Base-by-base conservation (phyloP, 169 alveolate genomes). In the Plasmodium billcollinsi region DNA sequence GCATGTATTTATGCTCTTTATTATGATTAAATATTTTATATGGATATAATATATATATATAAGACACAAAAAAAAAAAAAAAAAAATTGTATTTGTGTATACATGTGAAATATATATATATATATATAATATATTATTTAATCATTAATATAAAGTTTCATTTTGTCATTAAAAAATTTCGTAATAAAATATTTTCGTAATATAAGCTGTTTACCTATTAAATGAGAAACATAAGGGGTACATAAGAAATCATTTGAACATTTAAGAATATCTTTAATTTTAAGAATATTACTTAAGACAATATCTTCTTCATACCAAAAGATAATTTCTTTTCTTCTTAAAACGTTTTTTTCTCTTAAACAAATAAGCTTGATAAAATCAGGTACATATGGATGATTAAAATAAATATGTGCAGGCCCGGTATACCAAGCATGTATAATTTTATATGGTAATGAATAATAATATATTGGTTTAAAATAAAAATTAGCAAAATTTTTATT, bases 341-440 rank as follows among this genome's bases (percentile, higher is more conserved):
- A 80, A 54, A 72, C 24, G 43, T 69, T 56, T 49, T 78, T 54
- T 45, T 80, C 90, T 63, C 90, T 66, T 69, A 80, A 67, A 80
- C 90, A 80, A 33, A 80, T 80, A 59, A 62, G 73, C 39, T 80
- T 80, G 14, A 80, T 80, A 50, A 67, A 69, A 69, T 80, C 83
- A 39, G 90, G 90, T 54, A 80, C 47, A 62, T 62, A 61, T n/a
- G 90, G 74, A 43, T 80, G 90, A 15, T 80, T 52, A 47, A 80
- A 80, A 72, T 80, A 69, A 63, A 56, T 80, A 26, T 80, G 90
- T 63, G 67, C 29, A 11, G 90, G 90, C 6, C 90, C 90, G 29
- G 73, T 80, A 29, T 80, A 80, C 90, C 90, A 80, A n/a, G 90
- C 90, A 20, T 80, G 90, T 69, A 80, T 67, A 80, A 80, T 80